Evolutionary conservation across 2,329 filamentous ascomycete species (phyloP).

Genomic region (Thermothelomyces thermophilus): DNA sequence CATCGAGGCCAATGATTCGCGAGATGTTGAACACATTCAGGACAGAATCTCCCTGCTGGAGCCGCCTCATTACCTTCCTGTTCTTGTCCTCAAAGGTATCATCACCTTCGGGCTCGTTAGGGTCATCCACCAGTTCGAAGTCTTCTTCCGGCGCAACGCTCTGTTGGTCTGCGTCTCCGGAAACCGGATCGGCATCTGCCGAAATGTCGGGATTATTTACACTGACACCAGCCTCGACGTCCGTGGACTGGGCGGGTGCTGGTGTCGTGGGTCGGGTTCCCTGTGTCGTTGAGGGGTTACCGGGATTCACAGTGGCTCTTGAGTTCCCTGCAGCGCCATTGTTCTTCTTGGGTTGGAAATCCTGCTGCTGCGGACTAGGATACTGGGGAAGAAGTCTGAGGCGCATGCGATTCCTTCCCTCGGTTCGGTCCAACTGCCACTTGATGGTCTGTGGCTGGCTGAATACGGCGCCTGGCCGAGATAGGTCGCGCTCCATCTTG

Average conservation of each 20-base stretch:
- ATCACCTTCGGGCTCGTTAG: slow-evolving; percentile 69
- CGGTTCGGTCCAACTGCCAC: slow-evolving; percentile 93
- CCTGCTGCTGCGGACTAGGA: slow-evolving; percentile 53
- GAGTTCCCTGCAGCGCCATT: slow-evolving; percentile 15
- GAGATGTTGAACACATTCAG: slow-evolving; percentile 95
- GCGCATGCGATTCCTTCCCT: slow-evolving; percentile 92
- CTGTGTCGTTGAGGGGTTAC: slow-evolving; percentile 14
- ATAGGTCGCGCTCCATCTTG: slow-evolving; percentile 71
- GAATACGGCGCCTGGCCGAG: slow-evolving; percentile 74
- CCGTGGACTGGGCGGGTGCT: slow-evolving; percentile 14
- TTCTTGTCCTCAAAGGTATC: slow-evolving; percentile 95
- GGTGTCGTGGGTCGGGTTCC: slow-evolving; percentile 24
- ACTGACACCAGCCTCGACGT: slow-evolving; percentile 19
- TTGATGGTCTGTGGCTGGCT: slow-evolving; percentile 57
- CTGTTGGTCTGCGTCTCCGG: slow-evolving; percentile 29
- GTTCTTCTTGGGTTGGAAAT: slow-evolving; percentile 73
- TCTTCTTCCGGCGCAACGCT: slow-evolving; percentile 63
- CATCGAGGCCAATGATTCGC: slow-evolving; percentile 86
- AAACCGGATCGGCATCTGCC: slow-evolving; percentile 25
- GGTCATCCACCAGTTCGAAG: slow-evolving; percentile 92
- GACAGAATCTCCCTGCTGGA: slow-evolving; percentile 85
- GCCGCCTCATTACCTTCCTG: slow-evolving; percentile 89
- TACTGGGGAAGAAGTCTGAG: slow-evolving; percentile 78
- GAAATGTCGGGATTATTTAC: slow-evolving; percentile 20
- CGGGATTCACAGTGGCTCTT: slow-evolving; percentile 20